These are phyloP conservation scores for Limonomyces culmigenus DNA, from an alignment of 1,284 basidiomycete genomes.

Conservation along the genomic window DNA sequence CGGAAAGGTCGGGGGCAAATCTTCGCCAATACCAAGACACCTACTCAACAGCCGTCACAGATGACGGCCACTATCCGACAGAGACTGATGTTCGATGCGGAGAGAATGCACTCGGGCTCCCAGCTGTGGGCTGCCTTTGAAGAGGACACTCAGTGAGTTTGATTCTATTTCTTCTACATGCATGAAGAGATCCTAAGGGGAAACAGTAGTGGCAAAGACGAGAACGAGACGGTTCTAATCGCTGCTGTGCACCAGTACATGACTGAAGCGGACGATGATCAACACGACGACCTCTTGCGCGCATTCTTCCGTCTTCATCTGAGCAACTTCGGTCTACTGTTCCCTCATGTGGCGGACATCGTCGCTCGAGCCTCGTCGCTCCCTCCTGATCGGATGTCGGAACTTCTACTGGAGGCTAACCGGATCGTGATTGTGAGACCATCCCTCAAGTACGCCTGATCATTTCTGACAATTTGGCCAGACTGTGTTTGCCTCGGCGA, in stretches of 20 bases:
- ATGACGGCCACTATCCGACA: slow-evolving; percentile 71
- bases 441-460: too few species aligned
- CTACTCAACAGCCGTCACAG: slow-evolving; percentile 20
- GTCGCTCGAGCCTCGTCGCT: slow-evolving; percentile 11
- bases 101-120: slow-evolving; percentile 71
- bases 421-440: slow-evolving; percentile 46
- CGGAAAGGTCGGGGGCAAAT: slow-evolving; percentile 34
- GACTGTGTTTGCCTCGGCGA: slow-evolving; percentile 58
- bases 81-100: slow-evolving; percentile 69
- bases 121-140: slow-evolving; percentile 81
- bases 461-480: slow-evolving; percentile 13
- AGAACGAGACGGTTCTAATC: slow-evolving; percentile 34
- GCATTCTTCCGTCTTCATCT: slow-evolving; percentile 73
- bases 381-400: slow-evolving; percentile 22
- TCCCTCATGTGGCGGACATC: slow-evolving; percentile 35
- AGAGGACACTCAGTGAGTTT: slow-evolving; percentile 40
- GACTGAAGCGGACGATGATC: slow-evolving; percentile 30
- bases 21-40: background rate
- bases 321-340: slow-evolving; percentile 34
- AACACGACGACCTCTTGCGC: slow-evolving; percentile 66
- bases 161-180: background rate
- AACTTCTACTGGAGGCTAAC: slow-evolving; percentile 54
- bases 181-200: too few species aligned
- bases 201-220: too few species aligned
- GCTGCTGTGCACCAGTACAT: slow-evolving; percentile 53